Conservation (phyloP, 2,329 filamentous ascomycete species). For the Purpureocillium lavendulum region DNA sequence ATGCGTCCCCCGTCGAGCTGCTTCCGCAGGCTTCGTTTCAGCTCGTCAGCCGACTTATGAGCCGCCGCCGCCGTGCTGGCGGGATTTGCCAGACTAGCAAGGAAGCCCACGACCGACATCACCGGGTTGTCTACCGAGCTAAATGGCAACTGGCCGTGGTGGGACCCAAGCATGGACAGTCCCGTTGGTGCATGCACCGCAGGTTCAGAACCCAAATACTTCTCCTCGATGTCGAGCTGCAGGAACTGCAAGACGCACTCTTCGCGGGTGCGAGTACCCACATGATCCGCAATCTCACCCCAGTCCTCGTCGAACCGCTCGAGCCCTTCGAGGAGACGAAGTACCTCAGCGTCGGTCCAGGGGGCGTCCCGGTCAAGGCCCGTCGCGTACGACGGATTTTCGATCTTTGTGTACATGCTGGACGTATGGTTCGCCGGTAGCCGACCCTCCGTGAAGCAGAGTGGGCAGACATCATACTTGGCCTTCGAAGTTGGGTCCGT, state of each 20-base stretch:
- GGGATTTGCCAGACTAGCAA: slow-evolving; percentile 85
- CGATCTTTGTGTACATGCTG: slow-evolving; percentile 78
- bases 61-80: slow-evolving; percentile 85
- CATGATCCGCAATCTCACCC: slow-evolving; percentile 86
- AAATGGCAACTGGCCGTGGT: slow-evolving; percentile 78
- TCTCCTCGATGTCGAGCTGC: slow-evolving; percentile 94
- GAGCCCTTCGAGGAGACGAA: slow-evolving; percentile 83
- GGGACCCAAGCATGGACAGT: slow-evolving; percentile 59
- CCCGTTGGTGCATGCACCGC: slow-evolving; percentile 44
- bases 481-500: slow-evolving; percentile 53
- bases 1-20: slow-evolving; percentile 73
- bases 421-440: slow-evolving; percentile 72
- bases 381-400: slow-evolving; percentile 75
- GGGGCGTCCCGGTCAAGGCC: slow-evolving; percentile 76
- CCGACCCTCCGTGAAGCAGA: slow-evolving; percentile 78
- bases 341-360: slow-evolving; percentile 84
- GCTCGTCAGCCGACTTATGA: slow-evolving; percentile 76
- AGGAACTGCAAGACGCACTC: slow-evolving; percentile 97
- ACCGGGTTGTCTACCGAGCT: slow-evolving; percentile 92
- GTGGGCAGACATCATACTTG: slow-evolving; percentile 85
- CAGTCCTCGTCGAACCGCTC: slow-evolving; percentile 95
- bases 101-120: slow-evolving; percentile 90
- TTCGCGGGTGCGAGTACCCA: slow-evolving; percentile 83
- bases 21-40: slow-evolving; percentile 70
- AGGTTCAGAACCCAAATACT: slow-evolving; percentile 76